Evolutionary conservation across 2,329 filamentous ascomycete species (phyloP), one percentile per base, ranked within the genome.

Genomic region (Verruconis gallopava): DNA sequence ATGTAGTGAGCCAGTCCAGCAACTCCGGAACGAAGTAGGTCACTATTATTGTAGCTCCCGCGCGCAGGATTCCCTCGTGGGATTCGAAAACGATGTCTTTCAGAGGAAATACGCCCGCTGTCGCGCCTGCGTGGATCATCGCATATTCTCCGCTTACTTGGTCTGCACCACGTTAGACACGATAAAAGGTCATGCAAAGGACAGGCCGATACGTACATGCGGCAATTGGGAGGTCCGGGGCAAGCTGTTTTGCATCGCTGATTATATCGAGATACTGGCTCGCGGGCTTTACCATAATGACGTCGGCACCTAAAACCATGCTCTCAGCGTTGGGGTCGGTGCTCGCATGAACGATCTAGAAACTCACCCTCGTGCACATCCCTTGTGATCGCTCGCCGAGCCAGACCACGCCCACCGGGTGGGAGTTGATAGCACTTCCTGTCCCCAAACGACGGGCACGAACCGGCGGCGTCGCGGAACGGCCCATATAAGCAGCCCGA

Each of bases 241-340:
- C 89, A 42, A 96, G 73, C 42, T 95, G 86, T 68, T 94, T 96
- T 41, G 91, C 91, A 57, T 98, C 91, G 51, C 84, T 85, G 60
- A 98, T 96, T 54, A 98, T 94, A 63, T 98, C 91, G 36, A 98
- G 73, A 60, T 94, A 98, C 61, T 89, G 85, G 53, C 83, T 83
- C 6, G 91, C 91, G 2, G 91, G 91, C 71, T 98, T 98, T 47
- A 98, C 91, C 89, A 98, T 95, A 64, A 98, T 94, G 51, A 95
- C 85, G 56, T 98, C 91, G 15, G 91, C 91, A n/a, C n/a, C n/a
- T n/a, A n/a, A n/a, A n/a, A n/a, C n/a, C n/a, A n/a, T n/a, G n/a
- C n/a, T n/a, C n/a, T n/a, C n/a, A n/a, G n/a, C n/a, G n/a, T n/a
- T n/a, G n/a, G n/a, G n/a, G n/a, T n/a, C n/a, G n/a, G n/a, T n/a